Base-by-base conservation (phyloP, 805 yeast genomes). In the Candida coleopterorum region DNA sequence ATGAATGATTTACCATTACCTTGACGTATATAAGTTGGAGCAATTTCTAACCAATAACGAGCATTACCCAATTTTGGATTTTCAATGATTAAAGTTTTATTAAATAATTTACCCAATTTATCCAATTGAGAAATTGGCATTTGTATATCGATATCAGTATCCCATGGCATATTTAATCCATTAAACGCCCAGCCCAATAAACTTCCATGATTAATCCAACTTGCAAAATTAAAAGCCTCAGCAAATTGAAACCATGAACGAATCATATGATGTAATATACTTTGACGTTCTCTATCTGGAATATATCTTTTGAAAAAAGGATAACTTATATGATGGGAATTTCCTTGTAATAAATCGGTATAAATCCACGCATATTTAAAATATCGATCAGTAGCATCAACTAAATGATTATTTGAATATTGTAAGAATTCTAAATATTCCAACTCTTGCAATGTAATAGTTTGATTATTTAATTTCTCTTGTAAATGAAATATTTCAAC, bases 1-100 rank as follows among this genome's bases (percentile, higher is more conserved):
- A 62, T 60, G 39, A 53, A 55, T 36, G 60, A 60, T 20, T 51
- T 50, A 4, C 78, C 78, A 42, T 69, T 67, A 12, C 72, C 60
- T 41, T 68, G 69, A 30, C 52, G 43, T 9, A 50, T 41, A 40
- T 52, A 56, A 3, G 55, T 50, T 8, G 60, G 60, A 22, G 52
- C 44, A 21, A 55, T 42, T 35, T 55, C 59, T 20, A 56, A 41
- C 24, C 44, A 45, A 34, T 49, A 55, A 26, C 55, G 49, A 10
- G 50, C 48, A 36, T 56, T 56, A 14, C 68, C 68, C 32, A 46
- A 52, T 35, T 55, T 51, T 16, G 65, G 60, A 25, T 55, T 50
- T 43, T 57, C 62, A 2, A 54, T 28, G 12, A 57, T 45, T 18
- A 57, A 38, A 4, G 55, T 42, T 27, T 42, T 43, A 37, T 57